Evolutionary conservation across 805 yeast genomes (phyloP).

Genomic region (Cyberlindnera maclurae): DNA sequence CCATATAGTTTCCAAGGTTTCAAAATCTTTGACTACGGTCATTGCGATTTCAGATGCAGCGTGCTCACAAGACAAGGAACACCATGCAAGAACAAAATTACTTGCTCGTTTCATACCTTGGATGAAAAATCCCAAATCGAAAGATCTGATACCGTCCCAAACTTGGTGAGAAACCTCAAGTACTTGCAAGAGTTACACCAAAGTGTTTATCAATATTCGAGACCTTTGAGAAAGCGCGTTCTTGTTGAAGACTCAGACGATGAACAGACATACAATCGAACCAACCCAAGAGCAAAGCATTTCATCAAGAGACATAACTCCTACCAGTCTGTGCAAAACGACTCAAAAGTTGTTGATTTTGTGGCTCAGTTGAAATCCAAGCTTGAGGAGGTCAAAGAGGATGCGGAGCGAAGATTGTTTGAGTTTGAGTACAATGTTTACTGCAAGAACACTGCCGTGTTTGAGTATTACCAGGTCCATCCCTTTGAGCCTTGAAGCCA

Average conservation of each 20-base stretch:
- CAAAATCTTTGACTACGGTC: constrained; percentile 11
- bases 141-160: constrained; percentile 8
- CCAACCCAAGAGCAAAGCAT: not conserved
- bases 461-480: constrained; percentile 5
- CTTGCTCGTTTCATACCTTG: constrained; percentile 11
- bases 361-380: not conserved
- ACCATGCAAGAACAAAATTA: constrained; percentile 14
- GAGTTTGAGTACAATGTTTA: constrained; percentile 13
- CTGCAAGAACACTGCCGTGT: constrained; percentile 11
- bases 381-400: constrained; percentile 3
- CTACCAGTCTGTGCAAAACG: not conserved
- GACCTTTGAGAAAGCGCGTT: constrained; percentile 3
- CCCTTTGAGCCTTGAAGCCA: not conserved
- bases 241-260: not conserved
- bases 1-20: not conserved
- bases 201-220: constrained; percentile 1
- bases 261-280: too few relatives aligned
- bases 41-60: constrained; percentile 18
- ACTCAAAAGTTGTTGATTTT: not conserved
- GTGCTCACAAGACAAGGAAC: constrained; percentile 5
- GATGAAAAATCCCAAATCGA: constrained; percentile 9
- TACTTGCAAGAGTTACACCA: constrained; percentile 27
- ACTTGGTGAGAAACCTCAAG: constrained; percentile 22
- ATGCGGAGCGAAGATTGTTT: constrained; percentile 10
- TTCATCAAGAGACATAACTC: constrained; percentile 15